These are phyloP conservation scores for Podospora comata DNA, from an alignment of 495 filamentous ascomycete species.

Conservation along the genomic window DNA sequence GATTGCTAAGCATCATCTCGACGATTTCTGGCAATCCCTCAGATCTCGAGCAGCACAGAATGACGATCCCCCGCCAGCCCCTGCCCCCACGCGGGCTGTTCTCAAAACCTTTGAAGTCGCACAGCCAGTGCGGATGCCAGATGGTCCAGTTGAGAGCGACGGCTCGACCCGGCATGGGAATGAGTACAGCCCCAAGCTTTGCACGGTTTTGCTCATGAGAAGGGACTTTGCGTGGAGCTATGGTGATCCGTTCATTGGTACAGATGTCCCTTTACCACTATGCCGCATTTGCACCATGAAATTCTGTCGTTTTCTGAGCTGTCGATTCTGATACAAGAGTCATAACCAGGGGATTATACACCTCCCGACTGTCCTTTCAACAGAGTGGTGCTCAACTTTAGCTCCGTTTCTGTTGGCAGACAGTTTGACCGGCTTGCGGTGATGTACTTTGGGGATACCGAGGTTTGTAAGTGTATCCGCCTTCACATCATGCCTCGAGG, in stretches of 20 bases:
- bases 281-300: too few relatives aligned
- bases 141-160: constrained; percentile 41
- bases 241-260: constrained; percentile 70
- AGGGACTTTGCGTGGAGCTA: constrained; percentile 77
- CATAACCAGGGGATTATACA: constrained; percentile 55
- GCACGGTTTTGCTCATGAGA: constrained; percentile 61
- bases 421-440: constrained; percentile 79
- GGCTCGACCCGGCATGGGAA: constrained; percentile 24
- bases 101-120: constrained; percentile 68
- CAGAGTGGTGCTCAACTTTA: constrained; percentile 76
- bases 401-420: constrained; percentile 66
- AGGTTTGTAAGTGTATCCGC: constrained; percentile 55
- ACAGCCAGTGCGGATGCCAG: constrained; percentile 55
- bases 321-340: not conserved
- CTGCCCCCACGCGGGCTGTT: constrained; percentile 29
- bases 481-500: not conserved
- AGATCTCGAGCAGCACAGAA: not conserved
- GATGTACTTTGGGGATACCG: constrained; percentile 77
- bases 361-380: constrained; percentile 75
- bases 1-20: not conserved
- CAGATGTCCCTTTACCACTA: too few relatives aligned
- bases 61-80: not conserved
- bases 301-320: too few relatives aligned
- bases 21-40: not conserved
- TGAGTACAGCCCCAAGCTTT: constrained; percentile 35